A percentile compares a stretch with the other conserved stretches of the same genome.
Evolutionary conservation across 768 basidiomycete species (phyloP).

Genomic region (Cubamyces sp.): DNA sequence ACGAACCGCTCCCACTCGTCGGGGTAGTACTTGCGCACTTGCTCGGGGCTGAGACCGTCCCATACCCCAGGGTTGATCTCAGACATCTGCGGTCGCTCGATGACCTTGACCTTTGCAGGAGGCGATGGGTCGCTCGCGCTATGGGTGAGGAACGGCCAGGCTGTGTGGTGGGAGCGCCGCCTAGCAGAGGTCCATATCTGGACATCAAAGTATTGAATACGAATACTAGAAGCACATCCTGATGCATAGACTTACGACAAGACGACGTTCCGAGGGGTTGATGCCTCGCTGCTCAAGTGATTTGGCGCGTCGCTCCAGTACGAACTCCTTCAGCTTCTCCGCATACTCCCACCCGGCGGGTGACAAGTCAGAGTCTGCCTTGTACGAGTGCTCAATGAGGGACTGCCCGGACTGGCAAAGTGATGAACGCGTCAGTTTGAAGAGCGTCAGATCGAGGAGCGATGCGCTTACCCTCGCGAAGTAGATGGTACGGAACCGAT

Average conservation of each 20-base stretch:
- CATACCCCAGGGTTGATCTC: constrained; percentile 98
- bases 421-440: neutral
- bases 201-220: neutral
- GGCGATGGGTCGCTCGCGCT: constrained; percentile 29
- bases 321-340: constrained; percentile 85
- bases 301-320: constrained; percentile 81
- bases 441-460: constrained; percentile 6
- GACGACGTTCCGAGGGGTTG: constrained; percentile 58
- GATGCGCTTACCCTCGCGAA: constrained; percentile 80
- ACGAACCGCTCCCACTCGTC: constrained; percentile 93
- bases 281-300: constrained; percentile 73
- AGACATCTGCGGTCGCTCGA: constrained; percentile 95
- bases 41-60: constrained; percentile 92
- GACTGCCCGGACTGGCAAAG: constrained; percentile 91
- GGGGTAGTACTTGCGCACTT: constrained; percentile 88
- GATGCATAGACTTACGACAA: constrained; percentile 56
- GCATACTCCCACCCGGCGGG: constrained; percentile 96
- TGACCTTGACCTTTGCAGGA: constrained; percentile 70
- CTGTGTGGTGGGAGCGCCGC: constrained; percentile 90
- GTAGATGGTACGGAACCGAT: constrained; percentile 89
- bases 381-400: constrained; percentile 97
- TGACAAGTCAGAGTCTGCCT: constrained; percentile 96
- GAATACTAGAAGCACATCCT: neutral
- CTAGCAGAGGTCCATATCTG: constrained; percentile 99
- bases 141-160: constrained; percentile 82